phyloP scores from a whole-genome alignment of 1,284 basidiomycete species.

The Amylostereum areolatum region DNA sequence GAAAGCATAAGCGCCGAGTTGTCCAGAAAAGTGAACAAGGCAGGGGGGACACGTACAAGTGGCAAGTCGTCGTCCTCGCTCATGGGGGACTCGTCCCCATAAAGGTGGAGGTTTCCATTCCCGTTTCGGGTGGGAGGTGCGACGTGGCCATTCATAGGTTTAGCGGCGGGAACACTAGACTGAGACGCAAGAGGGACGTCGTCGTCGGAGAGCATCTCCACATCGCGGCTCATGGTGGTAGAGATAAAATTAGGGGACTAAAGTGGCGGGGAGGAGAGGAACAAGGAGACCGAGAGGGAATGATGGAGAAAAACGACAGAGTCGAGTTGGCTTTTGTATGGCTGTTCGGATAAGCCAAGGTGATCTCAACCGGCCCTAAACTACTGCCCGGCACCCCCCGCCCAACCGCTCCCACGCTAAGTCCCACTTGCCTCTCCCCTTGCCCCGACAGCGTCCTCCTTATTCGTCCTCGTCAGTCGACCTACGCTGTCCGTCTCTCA shows the following conservation, averaged over 20 bases:
- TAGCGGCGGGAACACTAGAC: constrained; percentile 14
- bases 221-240: constrained; percentile 37
- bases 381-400: constrained; percentile 25
- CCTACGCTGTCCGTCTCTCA: no score
- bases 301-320: not conserved
- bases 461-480: no score
- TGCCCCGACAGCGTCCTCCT: constrained; percentile 2
- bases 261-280: constrained; percentile 14
- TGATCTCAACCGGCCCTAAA: constrained; percentile 53
- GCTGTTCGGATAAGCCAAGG: constrained; percentile 15
- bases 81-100: constrained; percentile 43
- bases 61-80: constrained; percentile 66
- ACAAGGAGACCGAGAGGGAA: not conserved
- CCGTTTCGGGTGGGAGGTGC: constrained; percentile 31
- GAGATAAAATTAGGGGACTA: constrained; percentile 14
- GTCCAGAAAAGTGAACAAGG: constrained; percentile 18
- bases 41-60: constrained; percentile 42
- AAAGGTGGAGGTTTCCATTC: constrained; percentile 32
- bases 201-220: constrained; percentile 56
- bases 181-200: constrained; percentile 56
- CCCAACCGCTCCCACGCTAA: constrained; percentile 6
- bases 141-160: constrained; percentile 14
- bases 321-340: constrained; percentile 4
- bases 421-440: not conserved
- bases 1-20: constrained; percentile 36